phyloP scores from a whole-genome alignment of 2,329 filamentous ascomycete species.

The Thermomyces lanuginosus region DNA sequence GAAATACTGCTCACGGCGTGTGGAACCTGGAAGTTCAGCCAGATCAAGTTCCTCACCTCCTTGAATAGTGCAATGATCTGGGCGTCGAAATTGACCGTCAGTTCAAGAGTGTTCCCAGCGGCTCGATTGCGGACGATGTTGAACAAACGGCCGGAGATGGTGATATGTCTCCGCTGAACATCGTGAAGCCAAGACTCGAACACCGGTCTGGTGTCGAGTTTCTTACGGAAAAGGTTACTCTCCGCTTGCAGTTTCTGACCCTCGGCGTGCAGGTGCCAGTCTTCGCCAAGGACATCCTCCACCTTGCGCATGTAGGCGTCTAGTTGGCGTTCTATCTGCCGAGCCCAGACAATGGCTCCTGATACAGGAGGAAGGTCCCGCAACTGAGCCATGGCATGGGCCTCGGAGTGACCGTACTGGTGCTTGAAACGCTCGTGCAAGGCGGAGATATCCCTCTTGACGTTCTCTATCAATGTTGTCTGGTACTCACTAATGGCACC shows the following conservation, averaged over 20 bases:
- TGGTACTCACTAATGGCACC: conserved; percentile 97
- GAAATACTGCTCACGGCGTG: conserved; percentile 90
- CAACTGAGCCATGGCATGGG: conserved; percentile 93
- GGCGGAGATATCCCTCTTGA: conserved; percentile 85
- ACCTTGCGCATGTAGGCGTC: conserved; percentile 97
- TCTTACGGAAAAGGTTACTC: conserved; percentile 86
- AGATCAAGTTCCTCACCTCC: conserved; percentile 87
- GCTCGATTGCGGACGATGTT: conserved; percentile 74
- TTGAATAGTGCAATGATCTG: conserved; percentile 98
- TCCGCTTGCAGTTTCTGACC: conserved; percentile 87
- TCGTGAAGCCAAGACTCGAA: conserved; percentile 93
- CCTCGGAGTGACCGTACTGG: conserved; percentile 95
- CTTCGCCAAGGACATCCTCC: conserved; percentile 87
- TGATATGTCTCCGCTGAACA: conserved; percentile 72
- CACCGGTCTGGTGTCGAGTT: conserved; percentile 82
- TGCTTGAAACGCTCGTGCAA: conserved; percentile 97
- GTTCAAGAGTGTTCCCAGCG: conserved; percentile 74
- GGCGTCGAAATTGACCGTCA: conserved; percentile 89
- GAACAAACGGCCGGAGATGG: conserved; percentile 83
- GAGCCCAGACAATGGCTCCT: conserved; percentile 92
- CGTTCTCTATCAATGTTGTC: conserved; percentile 91
- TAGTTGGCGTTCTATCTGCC: conserved; percentile 90
- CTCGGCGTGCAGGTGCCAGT: conserved; percentile 88
- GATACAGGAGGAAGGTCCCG: conserved; percentile 91
- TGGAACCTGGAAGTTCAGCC: conserved; percentile 87